Evolutionary conservation across 1,139 yeast genomes (phyloP), one percentile per base, ranked within the genome.

Genomic region (Debaryomycetaceae sp.): DNA sequence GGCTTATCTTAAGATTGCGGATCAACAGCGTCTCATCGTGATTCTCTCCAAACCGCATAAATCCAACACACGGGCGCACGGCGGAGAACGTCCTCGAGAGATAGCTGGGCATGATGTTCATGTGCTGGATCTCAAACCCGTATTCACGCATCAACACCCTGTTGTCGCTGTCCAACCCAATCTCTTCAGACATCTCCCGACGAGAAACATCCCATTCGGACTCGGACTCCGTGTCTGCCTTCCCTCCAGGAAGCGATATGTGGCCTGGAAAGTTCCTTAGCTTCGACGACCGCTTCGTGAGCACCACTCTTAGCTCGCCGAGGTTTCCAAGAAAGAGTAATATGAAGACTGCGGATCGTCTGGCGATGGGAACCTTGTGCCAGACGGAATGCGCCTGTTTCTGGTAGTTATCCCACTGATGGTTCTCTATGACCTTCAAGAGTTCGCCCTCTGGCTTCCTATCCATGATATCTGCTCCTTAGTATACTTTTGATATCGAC

Each of bases 161-260:
- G 52, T 83, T 77, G 54, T 74, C 67, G 17, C 74, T 66, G 5
- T 81, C 77, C 11, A 90, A 63, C 0, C 97, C 97, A 42, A 89
- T 87, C 60, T 90, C 97, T 61, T 90, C 97, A 50, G 76, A 80
- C 57, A 89, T 83, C 64, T 90, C 97, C 41, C 97, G 70, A 49
- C 95, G 70, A 1, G 96, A 83, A 34, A 86, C 84, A 43, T 75
- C 75, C 75, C 86, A 85, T 49, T 85, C 87, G 13, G 80, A 62
- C 60, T 89, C 97, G 4, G 68, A 57, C 0, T 75, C 80, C 39
- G 56, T 61, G 59, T 89, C 96, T 6, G 93, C 87, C 57, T 83
- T 83, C 4, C 97, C 97, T 4, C 97, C 97, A 3, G 97, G 97
- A 20, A 90, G 69, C 4, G 96, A 86, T 11, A 88, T 86, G 59